Percentiles rank a stretch among this genome's conserved stretches.
Conservation (phyloP, 2,329 filamentous ascomycete species). For the Calonectria pteridis region DNA sequence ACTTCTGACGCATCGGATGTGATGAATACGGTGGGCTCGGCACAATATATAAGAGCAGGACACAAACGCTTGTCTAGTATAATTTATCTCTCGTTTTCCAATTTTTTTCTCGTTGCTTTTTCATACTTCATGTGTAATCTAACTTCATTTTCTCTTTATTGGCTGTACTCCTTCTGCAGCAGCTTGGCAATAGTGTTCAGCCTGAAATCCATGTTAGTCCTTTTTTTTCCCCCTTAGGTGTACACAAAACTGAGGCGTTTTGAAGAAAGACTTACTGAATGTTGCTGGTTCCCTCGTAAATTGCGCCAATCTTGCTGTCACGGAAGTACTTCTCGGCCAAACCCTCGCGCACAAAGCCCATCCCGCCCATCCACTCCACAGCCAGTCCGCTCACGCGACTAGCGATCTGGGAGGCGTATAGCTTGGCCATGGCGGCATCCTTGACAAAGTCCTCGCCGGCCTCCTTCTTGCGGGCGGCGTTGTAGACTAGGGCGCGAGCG, state of each 20-base stretch:
- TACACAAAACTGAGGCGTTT: too few relatives aligned
- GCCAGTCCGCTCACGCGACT: conserved; percentile 86
- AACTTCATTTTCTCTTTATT: conserved; percentile 40
- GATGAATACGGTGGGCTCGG: not conserved
- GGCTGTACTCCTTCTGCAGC: conserved; percentile 72
- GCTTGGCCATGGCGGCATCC: conserved; percentile 98
- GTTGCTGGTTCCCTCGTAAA: conserved; percentile 92
- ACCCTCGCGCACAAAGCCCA: conserved; percentile 97
- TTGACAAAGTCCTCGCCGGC: conserved; percentile 94
- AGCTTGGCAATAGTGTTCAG: conserved; percentile 74
- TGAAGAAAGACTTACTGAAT: conserved; percentile 67
- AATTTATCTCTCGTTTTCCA: conserved; percentile 25
- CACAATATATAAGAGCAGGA: not conserved
- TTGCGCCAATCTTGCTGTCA: conserved; percentile 98
- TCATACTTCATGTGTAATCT: conserved; percentile 10
- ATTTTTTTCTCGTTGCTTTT: conserved; percentile 26
- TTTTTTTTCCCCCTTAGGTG: not conserved
- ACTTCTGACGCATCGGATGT: not conserved
- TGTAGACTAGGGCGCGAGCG: conserved; percentile 92
- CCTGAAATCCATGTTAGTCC: conserved; percentile 50
- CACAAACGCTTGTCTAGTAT: not conserved
- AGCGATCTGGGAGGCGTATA: conserved; percentile 93
- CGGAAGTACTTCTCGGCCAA: conserved; percentile 98
- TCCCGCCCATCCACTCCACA: conserved; percentile 99
- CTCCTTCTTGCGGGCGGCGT: conserved; percentile 98